Evolutionary conservation across 495 filamentous ascomycete species (phyloP).

Genomic region (Podospora fimiseda): DNA sequence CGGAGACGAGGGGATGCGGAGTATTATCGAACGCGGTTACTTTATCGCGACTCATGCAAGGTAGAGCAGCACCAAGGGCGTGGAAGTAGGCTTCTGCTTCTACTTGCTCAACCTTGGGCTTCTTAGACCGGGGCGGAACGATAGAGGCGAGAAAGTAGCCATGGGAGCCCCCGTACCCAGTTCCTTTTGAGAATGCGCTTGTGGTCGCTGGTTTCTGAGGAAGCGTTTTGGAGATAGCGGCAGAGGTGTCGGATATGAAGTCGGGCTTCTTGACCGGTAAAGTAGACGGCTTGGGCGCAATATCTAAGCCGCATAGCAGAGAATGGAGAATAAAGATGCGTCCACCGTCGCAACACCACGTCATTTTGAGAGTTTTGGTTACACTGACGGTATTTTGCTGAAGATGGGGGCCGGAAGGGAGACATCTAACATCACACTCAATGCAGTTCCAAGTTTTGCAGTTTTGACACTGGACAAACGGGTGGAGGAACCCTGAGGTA

Average conservation of each 20-base stretch:
- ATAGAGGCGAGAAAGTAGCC: no score
- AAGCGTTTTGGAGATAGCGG: no score
- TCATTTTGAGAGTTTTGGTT: no score
- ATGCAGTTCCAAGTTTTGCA: constrained; percentile 11
- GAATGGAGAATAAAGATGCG: no score
- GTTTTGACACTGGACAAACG: constrained; percentile 8
- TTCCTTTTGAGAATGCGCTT: constrained; percentile 13
- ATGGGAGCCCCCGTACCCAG: constrained; percentile 20
- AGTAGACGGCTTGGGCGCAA: no score
- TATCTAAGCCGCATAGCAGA: no score
- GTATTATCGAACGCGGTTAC: constrained; percentile 9
- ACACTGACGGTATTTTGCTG: no score
- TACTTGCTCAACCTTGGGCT: neutral
- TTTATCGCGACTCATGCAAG: neutral
- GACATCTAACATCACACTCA: neutral
- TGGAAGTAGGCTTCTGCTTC: constrained; percentile 10
- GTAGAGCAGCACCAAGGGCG: constrained; percentile 14
- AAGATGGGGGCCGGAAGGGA: no score
- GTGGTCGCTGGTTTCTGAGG: no score
- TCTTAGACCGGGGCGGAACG: no score
- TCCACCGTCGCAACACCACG: no score
- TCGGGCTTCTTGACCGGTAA: no score
- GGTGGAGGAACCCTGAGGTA: constrained; percentile 13
- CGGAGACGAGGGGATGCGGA: constrained; percentile 13
- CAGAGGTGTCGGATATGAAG: neutral